Conservation (phyloP, 2,329 filamentous ascomycete species). For the Dissoconium aciculare region DNA sequence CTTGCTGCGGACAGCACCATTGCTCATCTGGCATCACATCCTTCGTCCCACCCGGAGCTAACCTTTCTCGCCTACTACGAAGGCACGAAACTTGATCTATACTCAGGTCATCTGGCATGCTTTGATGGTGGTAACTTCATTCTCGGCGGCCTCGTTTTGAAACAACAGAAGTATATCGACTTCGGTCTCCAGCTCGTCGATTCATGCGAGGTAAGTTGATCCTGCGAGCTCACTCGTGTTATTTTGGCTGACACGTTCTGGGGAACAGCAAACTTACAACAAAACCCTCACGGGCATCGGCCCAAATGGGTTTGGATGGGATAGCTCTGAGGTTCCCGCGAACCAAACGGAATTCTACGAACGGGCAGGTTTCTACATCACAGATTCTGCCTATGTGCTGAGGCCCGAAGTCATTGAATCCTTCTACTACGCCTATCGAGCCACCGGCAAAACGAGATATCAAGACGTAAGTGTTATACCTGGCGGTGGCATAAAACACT, state of each 20-base stretch:
- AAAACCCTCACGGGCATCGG: conserved; percentile 58
- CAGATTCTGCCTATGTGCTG: conserved; percentile 46
- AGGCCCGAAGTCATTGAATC: conserved; percentile 52
- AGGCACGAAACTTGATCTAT: conserved; percentile 27
- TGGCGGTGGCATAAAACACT: no score
- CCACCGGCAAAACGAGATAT: conserved; percentile 60
- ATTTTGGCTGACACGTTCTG: no score
- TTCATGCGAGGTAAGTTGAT: conserved; percentile 41
- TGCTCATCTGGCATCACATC: conserved; percentile 53
- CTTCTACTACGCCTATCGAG: conserved; percentile 74
- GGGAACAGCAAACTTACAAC: conserved; percentile 50
- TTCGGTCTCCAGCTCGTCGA: conserved; percentile 60
- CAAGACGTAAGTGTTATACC: conserved; percentile 36
- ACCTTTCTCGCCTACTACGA: conserved; percentile 53
- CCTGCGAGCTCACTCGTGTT: no score
- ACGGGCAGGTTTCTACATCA: conserved; percentile 57
- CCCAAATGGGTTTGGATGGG: conserved; percentile 44
- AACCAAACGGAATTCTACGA: conserved; percentile 45
- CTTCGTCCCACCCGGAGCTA: conserved; percentile 49
- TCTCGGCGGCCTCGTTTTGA: conserved; percentile 58
- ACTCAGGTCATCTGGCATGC: conserved; percentile 48
- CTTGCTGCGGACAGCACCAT: conserved; percentile 63
- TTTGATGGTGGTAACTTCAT: conserved; percentile 80
- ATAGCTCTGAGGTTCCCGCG: conserved; percentile 21
- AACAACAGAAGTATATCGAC: conserved; percentile 49